A percentile compares a stretch with the other conserved stretches of the same genome.
Evolutionary conservation across 1,284 basidiomycete species (phyloP).

Genomic region (Cryptococcus sp.): DNA sequence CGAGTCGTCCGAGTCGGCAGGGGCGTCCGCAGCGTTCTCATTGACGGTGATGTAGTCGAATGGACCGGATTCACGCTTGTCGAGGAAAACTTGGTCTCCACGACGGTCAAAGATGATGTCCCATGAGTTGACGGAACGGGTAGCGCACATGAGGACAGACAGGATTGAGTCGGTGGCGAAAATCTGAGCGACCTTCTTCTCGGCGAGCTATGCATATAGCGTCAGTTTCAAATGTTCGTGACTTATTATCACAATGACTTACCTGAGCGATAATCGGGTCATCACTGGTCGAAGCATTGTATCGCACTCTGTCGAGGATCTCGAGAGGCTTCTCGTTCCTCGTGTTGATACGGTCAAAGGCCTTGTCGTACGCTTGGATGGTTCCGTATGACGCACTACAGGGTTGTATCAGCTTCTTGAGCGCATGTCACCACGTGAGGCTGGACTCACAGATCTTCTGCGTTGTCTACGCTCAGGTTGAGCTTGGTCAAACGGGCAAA

Average conservation of each 20-base stretch:
- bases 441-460: constrained; percentile 74
- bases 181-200: constrained; percentile 76
- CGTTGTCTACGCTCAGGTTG: constrained; percentile 86
- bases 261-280: constrained; percentile 93
- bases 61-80: constrained; percentile 96
- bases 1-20: constrained; percentile 76
- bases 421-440: constrained; percentile 5
- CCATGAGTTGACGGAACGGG: constrained; percentile 97
- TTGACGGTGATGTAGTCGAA: constrained; percentile 98
- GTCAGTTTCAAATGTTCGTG: background rate
- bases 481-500: constrained; percentile 91
- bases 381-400: constrained; percentile 81
- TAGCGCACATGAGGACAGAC: constrained; percentile 92
- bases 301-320: constrained; percentile 90
- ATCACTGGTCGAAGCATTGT: constrained; percentile 96
- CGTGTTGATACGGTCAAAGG: constrained; percentile 93
- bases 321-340: constrained; percentile 89
- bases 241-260: constrained; percentile 20
- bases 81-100: constrained; percentile 91
- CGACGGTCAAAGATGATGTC: constrained; percentile 95
- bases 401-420: background rate
- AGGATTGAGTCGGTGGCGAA: constrained; percentile 97
- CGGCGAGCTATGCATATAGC: constrained; percentile 62
- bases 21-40: constrained; percentile 96
- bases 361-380: constrained; percentile 90